Evolutionary conservation across 805 yeast species (phyloP).

Genomic region (Dipodascus geniculatus): DNA sequence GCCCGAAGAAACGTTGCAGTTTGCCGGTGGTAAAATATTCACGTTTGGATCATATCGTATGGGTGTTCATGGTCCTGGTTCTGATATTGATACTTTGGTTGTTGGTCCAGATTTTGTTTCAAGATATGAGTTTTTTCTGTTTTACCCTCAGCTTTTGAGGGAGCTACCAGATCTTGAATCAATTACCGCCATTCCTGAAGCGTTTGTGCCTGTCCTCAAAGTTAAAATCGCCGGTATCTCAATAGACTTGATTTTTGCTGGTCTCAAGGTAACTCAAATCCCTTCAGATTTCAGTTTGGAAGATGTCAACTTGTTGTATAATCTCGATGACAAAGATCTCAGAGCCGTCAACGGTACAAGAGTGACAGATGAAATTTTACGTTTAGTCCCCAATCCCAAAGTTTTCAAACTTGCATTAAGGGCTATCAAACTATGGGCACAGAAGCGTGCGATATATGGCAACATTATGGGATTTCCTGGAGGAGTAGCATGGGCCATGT

Average conservation of each 20-base stretch:
- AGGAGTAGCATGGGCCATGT: slow-evolving; percentile 99
- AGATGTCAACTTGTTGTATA: slow-evolving; percentile 75
- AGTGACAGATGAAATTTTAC: slow-evolving; percentile 88
- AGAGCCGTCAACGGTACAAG: slow-evolving; percentile 91
- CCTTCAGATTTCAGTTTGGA: slow-evolving; percentile 64
- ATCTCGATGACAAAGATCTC: slow-evolving; percentile 82
- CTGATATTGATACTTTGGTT: slow-evolving; percentile 93
- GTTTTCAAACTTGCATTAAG: slow-evolving; percentile 88
- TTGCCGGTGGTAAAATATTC: slow-evolving; percentile 96
- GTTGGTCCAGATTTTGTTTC: slow-evolving; percentile 96
- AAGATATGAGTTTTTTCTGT: slow-evolving; percentile 78
- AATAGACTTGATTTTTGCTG: slow-evolving; percentile 81
- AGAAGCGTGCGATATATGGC: slow-evolving; percentile 84
- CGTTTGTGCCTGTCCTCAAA: slow-evolving; percentile 94
- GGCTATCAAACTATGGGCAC: slow-evolving; percentile 97
- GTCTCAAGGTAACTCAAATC: slow-evolving; percentile 70
- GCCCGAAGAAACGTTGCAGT: slow-evolving; percentile 95
- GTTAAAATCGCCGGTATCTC: slow-evolving; percentile 83
- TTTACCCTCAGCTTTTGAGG: slow-evolving; percentile 59
- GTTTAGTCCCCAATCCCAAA: slow-evolving; percentile 81
- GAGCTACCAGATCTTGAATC: slow-evolving; percentile 77
- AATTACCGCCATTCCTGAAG: slow-evolving; percentile 89
- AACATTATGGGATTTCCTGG: slow-evolving; percentile 97
- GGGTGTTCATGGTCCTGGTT: slow-evolving; percentile 97
- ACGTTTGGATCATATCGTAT: slow-evolving; percentile 89